These are phyloP conservation scores for Beauveria bassiana DNA, from an alignment of 2,329 filamentous ascomycete genomes.

Conservation along the genomic window DNA sequence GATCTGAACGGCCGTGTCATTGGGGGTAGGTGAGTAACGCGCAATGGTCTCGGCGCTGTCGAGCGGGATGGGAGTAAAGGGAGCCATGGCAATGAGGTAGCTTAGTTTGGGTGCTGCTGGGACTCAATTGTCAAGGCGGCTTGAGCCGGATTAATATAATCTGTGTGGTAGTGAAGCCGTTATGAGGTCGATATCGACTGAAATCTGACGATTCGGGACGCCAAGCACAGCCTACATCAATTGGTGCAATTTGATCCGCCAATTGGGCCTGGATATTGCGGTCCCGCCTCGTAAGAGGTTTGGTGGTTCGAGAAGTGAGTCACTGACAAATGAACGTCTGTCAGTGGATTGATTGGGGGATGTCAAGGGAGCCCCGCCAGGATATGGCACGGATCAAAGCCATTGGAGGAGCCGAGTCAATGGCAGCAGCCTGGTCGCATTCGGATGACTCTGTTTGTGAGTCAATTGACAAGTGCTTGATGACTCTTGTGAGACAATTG, in stretches of 20 bases:
- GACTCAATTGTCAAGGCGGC: background rate
- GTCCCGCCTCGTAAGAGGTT: background rate
- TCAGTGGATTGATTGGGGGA: background rate
- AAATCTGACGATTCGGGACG: background rate
- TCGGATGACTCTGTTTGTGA: background rate
- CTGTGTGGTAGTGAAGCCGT: background rate
- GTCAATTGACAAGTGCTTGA: background rate
- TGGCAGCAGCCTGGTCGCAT: background rate
- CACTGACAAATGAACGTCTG: background rate
- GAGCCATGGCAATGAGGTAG: conserved; percentile 2
- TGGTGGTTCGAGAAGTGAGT: conserved; percentile 2
- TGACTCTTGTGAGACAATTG: conserved; percentile 5
- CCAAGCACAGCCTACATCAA: background rate
- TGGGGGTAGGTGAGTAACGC: conserved; percentile 7
- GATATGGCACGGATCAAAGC: background rate
- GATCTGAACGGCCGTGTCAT: conserved; percentile 11
- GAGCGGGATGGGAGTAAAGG: conserved; percentile 8
- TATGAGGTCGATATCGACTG: background rate
- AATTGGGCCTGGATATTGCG: background rate
- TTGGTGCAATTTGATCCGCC: background rate
- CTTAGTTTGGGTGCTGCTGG: background rate
- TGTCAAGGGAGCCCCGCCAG: background rate
- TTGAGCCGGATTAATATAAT: background rate
- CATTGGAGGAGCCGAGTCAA: background rate
- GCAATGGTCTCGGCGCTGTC: conserved; percentile 5